Evolutionary conservation across 139 green algal species (phyloP), one percentile per base, ranked within the genome.

Genomic region (Chlorella sp.): DNA sequence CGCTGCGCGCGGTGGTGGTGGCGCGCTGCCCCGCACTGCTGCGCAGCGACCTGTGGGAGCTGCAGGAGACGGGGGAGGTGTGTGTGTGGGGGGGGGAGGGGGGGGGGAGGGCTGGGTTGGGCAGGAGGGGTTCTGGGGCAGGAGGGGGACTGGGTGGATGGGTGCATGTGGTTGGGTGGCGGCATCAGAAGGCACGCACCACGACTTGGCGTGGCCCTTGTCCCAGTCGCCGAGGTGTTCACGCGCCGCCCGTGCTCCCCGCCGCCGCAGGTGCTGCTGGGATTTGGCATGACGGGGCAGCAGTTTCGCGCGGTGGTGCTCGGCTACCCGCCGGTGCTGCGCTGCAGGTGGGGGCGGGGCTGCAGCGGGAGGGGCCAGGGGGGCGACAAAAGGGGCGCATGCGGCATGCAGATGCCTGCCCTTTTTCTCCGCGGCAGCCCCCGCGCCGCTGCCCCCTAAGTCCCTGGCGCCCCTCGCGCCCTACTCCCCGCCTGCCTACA

Each of bases 1-100:
- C 68, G 51, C 55, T 75, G 68, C 65, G 68, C 51, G 51, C 68
- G 68, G 51, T 75, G 68, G 36, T 75, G 68, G 38, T 75, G 68
- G 68, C 68, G 68, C 68, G 68, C 51, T 75, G 68, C 68, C 68
- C 68, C 7, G 2, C 19, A 19, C 51, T 75, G 38, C n/a, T n/a
- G n/a, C n/a, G n/a, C n/a, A n/a, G n/a, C n/a, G n/a, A n/a, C n/a
- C 68, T 75, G 25, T 23, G 21, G 25, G 50, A 75, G 51, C 27
- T 27, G 2, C 51, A 55, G n/a, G 51, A 65, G 38, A 27, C 19
- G 25, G 29, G 64, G 51, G 51, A 75, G 68, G 68, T 60, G 50
- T 9, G 68, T 31, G 27, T 21, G 63, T 41, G 3, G 61, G 5
- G 19, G 36, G 17, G 11, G 53, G 58, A 8, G n/a, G 58, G 58